Evolutionary conservation across 306 rosid species (phyloP), one percentile per base, ranked within the genome.

Genomic region (Myrica gale): DNA sequence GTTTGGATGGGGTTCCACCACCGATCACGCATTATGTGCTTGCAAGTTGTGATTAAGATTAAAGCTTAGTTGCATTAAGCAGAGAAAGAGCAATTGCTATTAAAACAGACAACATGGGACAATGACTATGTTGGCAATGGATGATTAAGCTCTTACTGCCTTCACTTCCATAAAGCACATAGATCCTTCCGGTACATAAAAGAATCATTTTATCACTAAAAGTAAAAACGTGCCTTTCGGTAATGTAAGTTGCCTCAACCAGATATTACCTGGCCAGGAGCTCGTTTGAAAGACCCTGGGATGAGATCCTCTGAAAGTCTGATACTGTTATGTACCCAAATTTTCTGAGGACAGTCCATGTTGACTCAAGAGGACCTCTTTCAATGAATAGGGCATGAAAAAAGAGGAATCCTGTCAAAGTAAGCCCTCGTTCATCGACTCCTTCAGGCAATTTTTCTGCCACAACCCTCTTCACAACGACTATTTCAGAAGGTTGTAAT

Each of bases 301-400:
- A 92, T 81, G 23, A 89, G 83, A 68, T 88, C 96, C 74, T 95
- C 96, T 58, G 97, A 85, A 82, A 95, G 96, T 76, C 85, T 89
- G 81, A 95, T 92, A 72, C 92, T 97, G 83, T 95, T 96, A 74
- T 85, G 79, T 95, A 95, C 63, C 99, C 99, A 83, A 92, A 92
- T 83, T 90, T 95, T 81, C 99, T 89, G 21, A 95, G 97, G 69
- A 92, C 97, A 41, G 96, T 95, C 99, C 97, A 95, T 8, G 99
- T 92, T 75, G 97, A 90, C 86, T 95, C 99, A 65, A 95, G 93
- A 80, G 97, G 97, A 72, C 97, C 97, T 79, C 89, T 92, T 80
- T 92, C 97, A 77, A 95, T 92, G 80, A 92, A 96, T 74, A 95
- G 90, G 58, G 98, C 98, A 76, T 95, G 98, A 66, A 95, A 96